phyloP scores from a whole-genome alignment of 106 monocot species.

The Xerophyta viscosa region DNA sequence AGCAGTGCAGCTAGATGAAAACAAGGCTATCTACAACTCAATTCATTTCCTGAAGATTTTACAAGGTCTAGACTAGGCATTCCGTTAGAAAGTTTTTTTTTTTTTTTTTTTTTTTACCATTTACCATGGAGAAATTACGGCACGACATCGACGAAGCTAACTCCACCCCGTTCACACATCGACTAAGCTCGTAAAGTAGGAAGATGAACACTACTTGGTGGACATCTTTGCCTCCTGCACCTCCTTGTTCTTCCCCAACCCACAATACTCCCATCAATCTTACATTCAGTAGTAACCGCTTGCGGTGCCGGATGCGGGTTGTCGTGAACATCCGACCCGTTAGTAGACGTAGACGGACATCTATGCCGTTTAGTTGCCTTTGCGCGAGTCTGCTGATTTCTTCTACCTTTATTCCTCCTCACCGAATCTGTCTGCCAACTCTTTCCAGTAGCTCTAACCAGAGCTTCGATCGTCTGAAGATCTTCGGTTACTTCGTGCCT shows the following conservation, averaged over 20 bases:
- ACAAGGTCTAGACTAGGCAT: neutral
- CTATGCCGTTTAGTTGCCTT: conserved; percentile 18
- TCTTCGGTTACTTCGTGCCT: conserved; percentile 66
- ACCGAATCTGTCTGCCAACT: conserved; percentile 25
- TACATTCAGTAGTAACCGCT: conserved; percentile 5
- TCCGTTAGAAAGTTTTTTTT: too few species aligned
- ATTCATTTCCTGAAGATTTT: neutral
- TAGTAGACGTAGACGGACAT: conserved; percentile 7
- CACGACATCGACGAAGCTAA: neutral
- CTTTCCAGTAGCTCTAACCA: conserved; percentile 40
- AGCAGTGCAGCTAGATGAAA: too few species aligned
- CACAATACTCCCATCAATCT: conserved; percentile 10
- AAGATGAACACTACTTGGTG: conserved; percentile 6
- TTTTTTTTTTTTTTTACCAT: neutral
- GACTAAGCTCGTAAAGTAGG: conserved; percentile 4
- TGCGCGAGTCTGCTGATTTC: conserved; percentile 1
- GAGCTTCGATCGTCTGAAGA: conserved; percentile 44
- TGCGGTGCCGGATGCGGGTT: neutral
- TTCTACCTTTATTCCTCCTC: conserved; percentile 16
- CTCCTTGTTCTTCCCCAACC: conserved; percentile 34
- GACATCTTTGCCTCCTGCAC: conserved; percentile 10
- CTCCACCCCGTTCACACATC: too few species aligned
- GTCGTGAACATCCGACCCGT: conserved; percentile 7
- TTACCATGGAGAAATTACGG: neutral
- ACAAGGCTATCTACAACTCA: neutral